phyloP scores from a whole-genome alignment of 1,284 basidiomycete species.

The Irpex sp. region DNA sequence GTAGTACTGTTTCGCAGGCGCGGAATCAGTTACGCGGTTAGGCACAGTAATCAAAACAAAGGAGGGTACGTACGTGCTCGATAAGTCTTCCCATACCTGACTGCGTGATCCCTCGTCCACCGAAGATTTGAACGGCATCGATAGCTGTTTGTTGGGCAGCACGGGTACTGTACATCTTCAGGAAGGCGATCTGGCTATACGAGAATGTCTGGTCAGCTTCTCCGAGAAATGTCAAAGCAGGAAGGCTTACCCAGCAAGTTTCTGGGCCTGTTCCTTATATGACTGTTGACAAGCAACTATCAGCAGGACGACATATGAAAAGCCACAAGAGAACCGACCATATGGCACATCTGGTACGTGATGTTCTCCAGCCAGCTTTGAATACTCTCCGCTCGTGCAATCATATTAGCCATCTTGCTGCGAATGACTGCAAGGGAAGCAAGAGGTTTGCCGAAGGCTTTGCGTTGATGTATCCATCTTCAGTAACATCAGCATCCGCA shows the following conservation, averaged over 20 bases:
- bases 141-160: slow-evolving; percentile 70
- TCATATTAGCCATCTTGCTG: slow-evolving; percentile 77
- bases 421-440: slow-evolving; percentile 77
- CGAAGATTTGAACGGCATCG: slow-evolving; percentile 80
- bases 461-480: slow-evolving; percentile 68
- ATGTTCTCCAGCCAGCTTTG: slow-evolving; percentile 85
- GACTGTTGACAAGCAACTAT: slow-evolving; percentile 16
- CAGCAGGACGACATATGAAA: not conserved
- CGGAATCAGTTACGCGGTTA: slow-evolving; percentile 5
- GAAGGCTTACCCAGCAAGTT: slow-evolving; percentile 25
- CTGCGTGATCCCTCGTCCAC: slow-evolving; percentile 75
- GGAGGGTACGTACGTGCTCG: slow-evolving; percentile 52
- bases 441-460: slow-evolving; percentile 81
- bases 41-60: slow-evolving; percentile 1
- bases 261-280: slow-evolving; percentile 28
- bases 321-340: slow-evolving; percentile 37
- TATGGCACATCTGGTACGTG: slow-evolving; percentile 85
- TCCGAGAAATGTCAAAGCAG: not conserved
- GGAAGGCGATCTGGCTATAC: slow-evolving; percentile 66
- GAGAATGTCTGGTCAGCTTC: not conserved
- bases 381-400: slow-evolving; percentile 68
- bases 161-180: slow-evolving; percentile 73
- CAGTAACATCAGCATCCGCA: not conserved
- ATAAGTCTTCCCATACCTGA: slow-evolving; percentile 71
- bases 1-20: slow-evolving; percentile 46